A percentile compares a stretch with the other conserved stretches of the same genome.
These are phyloP conservation scores for Aphanocladium album DNA, from an alignment of 2,329 filamentous ascomycete genomes.

Conservation along the genomic window DNA sequence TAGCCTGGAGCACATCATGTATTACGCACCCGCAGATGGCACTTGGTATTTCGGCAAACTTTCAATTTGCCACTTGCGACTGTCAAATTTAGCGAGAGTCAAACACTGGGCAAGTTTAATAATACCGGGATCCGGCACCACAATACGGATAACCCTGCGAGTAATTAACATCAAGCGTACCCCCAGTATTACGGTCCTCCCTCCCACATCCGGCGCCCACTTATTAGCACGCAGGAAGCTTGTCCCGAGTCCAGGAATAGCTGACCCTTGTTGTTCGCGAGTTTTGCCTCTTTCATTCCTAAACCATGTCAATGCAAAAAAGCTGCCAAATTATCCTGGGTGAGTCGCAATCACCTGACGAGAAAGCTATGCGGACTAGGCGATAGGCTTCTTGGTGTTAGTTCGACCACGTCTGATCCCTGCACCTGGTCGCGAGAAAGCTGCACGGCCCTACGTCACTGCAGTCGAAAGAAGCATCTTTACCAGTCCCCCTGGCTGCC, in stretches of 20 bases:
- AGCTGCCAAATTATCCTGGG: not conserved
- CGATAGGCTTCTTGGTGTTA: not conserved
- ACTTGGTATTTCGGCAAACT: no score
- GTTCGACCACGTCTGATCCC: not conserved
- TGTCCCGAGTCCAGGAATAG: not conserved
- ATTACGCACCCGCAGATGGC: no score
- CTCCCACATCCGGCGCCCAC: not conserved
- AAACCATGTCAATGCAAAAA: not conserved
- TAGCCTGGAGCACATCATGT: no score
- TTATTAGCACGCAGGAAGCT: not conserved
- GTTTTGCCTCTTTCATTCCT: not conserved
- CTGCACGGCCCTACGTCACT: not conserved
- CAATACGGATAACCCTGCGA: no score
- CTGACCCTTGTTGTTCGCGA: not conserved
- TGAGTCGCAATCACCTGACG: constrained; percentile 10
- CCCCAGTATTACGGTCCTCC: not conserved
- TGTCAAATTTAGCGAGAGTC: no score
- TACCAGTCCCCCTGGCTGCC: no score
- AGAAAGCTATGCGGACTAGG: constrained; percentile 6
- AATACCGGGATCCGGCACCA: not conserved
- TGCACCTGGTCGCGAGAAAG: not conserved
- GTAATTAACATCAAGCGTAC: not conserved
- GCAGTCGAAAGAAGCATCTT: no score
- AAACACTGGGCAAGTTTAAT: no score
- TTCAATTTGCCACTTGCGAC: no score